Conservation (phyloP, 768 basidiomycete genomes). For the Boletales sp. region DNA sequence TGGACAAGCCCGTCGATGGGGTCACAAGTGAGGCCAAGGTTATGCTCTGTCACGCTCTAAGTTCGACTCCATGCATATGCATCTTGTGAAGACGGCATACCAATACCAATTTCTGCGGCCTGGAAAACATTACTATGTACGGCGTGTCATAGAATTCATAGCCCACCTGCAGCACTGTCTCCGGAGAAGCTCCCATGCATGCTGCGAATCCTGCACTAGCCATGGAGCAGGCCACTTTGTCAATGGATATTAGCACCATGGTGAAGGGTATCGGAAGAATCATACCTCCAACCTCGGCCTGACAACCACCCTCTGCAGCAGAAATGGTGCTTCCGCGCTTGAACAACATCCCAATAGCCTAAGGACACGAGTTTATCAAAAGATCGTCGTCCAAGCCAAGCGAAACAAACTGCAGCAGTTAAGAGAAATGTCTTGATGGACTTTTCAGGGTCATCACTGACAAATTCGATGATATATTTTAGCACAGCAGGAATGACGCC, state of each 20-base stretch:
- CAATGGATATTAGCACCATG: not conserved
- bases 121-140: constrained; percentile 7
- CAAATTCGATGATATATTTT: constrained; percentile 89
- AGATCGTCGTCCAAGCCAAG: not conserved
- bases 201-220: constrained; percentile 92
- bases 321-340: constrained; percentile 97
- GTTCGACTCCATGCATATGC: constrained; percentile 3
- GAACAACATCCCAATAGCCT: constrained; percentile 94
- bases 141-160: not conserved
- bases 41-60: constrained; percentile 55
- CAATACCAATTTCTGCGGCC: constrained; percentile 92
- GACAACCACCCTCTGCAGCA: constrained; percentile 93
- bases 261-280: not conserved
- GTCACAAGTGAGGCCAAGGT: constrained; percentile 88
- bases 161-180: constrained; percentile 72
- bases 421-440: constrained; percentile 86
- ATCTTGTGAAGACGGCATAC: constrained; percentile 34
- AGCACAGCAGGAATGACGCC: constrained; percentile 92
- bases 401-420: constrained; percentile 68
- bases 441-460: constrained; percentile 87
- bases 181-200: constrained; percentile 88
- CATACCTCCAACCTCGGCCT: constrained; percentile 90
- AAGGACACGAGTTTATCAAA: constrained; percentile 5
- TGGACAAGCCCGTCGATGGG: constrained; percentile 92
- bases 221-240: constrained; percentile 89